Percentiles rank a stretch among this genome's conserved stretches.
phyloP scores from a whole-genome alignment of 495 filamentous ascomycete species.

The Delitschia confertaspora region DNA sequence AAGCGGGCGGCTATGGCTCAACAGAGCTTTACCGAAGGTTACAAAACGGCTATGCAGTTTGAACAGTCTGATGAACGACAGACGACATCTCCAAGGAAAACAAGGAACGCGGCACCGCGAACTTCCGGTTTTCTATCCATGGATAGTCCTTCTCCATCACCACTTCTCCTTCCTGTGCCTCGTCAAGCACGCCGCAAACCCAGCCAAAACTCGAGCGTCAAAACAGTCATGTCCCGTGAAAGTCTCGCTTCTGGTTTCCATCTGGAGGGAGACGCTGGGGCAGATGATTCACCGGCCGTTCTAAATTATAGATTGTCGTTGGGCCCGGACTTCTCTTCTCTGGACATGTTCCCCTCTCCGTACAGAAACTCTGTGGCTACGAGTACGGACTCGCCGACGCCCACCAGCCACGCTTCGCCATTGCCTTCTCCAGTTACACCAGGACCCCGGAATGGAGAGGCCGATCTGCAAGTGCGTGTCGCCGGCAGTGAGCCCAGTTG shows the following conservation, averaged over 20 bases:
- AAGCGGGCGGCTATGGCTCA: constrained; percentile 71
- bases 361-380: constrained; percentile 8
- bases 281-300: too few species aligned
- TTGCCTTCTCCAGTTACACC: constrained; percentile 27
- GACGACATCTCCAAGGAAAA: constrained; percentile 6
- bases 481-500: constrained; percentile 25
- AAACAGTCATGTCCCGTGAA: constrained; percentile 19
- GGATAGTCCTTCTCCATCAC: constrained; percentile 18
- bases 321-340: constrained; percentile 17
- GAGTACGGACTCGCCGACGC: constrained; percentile 18
- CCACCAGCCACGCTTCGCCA: constrained; percentile 20
- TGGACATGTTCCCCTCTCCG: constrained; percentile 22
- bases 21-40: constrained; percentile 54
- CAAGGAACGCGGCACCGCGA: constrained; percentile 3
- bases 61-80: constrained; percentile 7
- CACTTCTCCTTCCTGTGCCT: constrained; percentile 8
- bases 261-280: too few species aligned
- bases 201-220: constrained; percentile 1
- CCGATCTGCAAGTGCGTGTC: constrained; percentile 25
- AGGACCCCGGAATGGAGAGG: constrained; percentile 17
- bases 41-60: constrained; percentile 28
- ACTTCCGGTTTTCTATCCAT: constrained; percentile 24
- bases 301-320: too few species aligned
- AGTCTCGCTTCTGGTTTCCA: too few species aligned
- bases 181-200: constrained; percentile 8